phyloP scores from a whole-genome alignment of 2,329 filamentous ascomycete genomes.

The Xylariaceae sp. region DNA sequence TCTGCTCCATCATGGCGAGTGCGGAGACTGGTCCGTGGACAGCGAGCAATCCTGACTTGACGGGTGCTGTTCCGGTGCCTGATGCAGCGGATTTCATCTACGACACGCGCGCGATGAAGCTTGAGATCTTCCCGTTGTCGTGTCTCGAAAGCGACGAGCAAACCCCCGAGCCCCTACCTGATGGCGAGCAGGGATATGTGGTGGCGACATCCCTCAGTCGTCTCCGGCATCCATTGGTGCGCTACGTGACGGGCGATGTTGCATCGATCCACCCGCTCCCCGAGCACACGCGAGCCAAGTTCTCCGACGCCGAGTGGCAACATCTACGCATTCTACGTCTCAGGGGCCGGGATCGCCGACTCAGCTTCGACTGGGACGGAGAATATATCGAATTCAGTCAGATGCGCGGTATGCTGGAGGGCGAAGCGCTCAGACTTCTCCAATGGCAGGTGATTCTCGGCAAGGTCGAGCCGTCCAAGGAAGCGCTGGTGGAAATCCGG shows the following conservation, averaged over 20 bases:
- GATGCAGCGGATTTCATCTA: slow-evolving; percentile 35
- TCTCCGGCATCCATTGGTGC: slow-evolving; percentile 39
- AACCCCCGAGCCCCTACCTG: slow-evolving; percentile 18
- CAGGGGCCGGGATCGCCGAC: slow-evolving; percentile 37
- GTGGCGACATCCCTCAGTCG: slow-evolving; percentile 40
- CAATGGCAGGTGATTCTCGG: slow-evolving; percentile 41
- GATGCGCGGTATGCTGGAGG: slow-evolving; percentile 16
- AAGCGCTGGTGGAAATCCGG: slow-evolving; percentile 11
- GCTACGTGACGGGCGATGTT: slow-evolving; percentile 41
- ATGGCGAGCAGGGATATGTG: slow-evolving; percentile 36
- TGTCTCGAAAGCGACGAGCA: slow-evolving; percentile 4
- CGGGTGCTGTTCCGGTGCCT: slow-evolving; percentile 6
- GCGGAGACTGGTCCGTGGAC: slow-evolving; percentile 40
- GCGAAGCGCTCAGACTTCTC: slow-evolving; percentile 29
- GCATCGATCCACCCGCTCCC: slow-evolving; percentile 37
- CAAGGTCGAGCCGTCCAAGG: slow-evolving; percentile 22
- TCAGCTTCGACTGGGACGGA: slow-evolving; percentile 40
- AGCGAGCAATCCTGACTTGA: slow-evolving; percentile 31
- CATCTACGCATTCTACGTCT: slow-evolving; percentile 36
- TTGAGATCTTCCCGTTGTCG: slow-evolving; percentile 35
- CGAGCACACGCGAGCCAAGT: slow-evolving; percentile 21
- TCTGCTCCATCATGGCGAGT: slow-evolving; percentile 39
- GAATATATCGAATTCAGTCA: slow-evolving; percentile 36
- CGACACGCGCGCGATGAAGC: slow-evolving; percentile 33
- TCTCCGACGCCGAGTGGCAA: slow-evolving; percentile 24